Evolutionary conservation across 768 basidiomycete genomes (phyloP), one percentile per base, ranked within the genome.

Genomic region (Hortiboletus campestris): DNA sequence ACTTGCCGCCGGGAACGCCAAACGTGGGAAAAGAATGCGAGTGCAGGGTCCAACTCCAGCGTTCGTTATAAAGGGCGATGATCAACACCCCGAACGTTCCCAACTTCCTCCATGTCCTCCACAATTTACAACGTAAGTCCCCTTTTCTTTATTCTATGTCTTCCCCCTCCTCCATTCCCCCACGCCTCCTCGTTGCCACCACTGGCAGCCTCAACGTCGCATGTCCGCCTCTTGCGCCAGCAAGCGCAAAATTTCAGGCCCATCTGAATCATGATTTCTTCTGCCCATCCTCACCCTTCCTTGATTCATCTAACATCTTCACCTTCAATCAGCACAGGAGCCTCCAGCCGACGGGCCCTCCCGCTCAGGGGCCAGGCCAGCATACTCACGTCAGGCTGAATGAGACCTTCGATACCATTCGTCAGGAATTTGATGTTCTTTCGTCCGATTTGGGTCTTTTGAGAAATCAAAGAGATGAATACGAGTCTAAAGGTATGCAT

Each of bases 381-480:
- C 78, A 74, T 20, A 66, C 67, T 39, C 73, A 77, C 34, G 67
- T 60, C 28, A 75, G 90, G 46, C 74, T 95, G 58, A 84, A 83
- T 50, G 93, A 95, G 54, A 80, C 86, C 22, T 82, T 98, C 58
- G 94, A 95, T 44, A 76, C 79, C 55, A 85, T 97, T 64, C 81
- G 87, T 59, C 83, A 84, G 51, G 95, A 98, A 75, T 94, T 92
- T 66, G 94, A 97, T 48, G 75, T 75, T 52, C 75, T 95, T 56
- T 74, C 83, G 10, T 74, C 78, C 45, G 94, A 97, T 66, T 74
- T 89, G 47, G 76, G 73, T n/a, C 65, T 80, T 11, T 77, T 89
- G 63, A 82, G 91, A 52, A 79, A 75, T 31, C 91, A 96, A 73
- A 78, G 91, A 47, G 94, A 97, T 62, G 96, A 98, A 54, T 90